Evolutionary conservation across 75 land plant genomes (phyloP).

Genomic region (Pinus albicaulis): DNA sequence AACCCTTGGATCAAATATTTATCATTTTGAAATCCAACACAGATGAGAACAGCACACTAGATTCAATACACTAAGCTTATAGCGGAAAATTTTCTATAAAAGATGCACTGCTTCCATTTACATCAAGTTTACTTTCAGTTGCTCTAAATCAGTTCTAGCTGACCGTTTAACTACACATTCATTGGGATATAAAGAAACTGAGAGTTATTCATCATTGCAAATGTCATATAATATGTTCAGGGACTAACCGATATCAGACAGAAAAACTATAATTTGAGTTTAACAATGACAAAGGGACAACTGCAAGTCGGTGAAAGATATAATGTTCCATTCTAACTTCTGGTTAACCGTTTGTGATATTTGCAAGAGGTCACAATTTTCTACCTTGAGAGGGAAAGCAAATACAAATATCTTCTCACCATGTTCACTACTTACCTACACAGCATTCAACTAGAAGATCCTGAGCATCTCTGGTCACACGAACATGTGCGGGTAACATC

Average conservation of each 20-base stretch:
- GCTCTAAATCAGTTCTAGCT: no score
- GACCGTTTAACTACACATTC: no score
- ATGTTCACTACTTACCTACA: conserved; percentile 23
- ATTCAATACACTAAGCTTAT: no score
- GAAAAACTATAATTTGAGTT: not conserved
- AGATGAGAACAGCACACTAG: no score
- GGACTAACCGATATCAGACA: not conserved
- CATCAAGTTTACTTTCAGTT: no score
- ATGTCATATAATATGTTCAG: no score
- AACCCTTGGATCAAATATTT: not conserved
- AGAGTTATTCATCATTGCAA: no score
- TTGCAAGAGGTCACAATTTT: not conserved
- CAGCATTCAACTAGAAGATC: conserved; percentile 51
- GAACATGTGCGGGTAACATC: conserved; percentile 46
- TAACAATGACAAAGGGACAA: not conserved
- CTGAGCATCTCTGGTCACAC: conserved; percentile 46
- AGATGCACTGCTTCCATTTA: no score
- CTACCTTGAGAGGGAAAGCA: not conserved
- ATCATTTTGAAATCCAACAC: no score
- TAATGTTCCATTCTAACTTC: not conserved
- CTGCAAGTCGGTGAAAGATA: not conserved
- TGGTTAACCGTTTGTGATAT: not conserved
- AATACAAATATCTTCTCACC: not conserved
- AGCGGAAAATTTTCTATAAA: no score
- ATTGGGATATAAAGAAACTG: no score